Evolutionary conservation across 805 yeast genomes (phyloP).

Genomic region (Saccharomycodes ludwigii): DNA sequence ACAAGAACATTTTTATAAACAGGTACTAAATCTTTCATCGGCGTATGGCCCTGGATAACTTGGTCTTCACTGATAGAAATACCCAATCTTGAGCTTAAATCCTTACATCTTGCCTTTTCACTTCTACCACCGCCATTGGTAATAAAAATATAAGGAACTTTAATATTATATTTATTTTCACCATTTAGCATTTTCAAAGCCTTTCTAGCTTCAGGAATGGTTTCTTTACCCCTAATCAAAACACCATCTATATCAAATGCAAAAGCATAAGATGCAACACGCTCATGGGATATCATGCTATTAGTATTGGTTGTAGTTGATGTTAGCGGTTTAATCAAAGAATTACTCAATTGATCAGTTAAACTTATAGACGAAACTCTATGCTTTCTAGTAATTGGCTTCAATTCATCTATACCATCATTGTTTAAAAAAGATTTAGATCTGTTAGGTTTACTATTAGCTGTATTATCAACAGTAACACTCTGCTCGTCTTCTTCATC

Average conservation of each 20-base stretch:
- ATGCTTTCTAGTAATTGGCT: conserved; percentile 49
- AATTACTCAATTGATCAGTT: conserved; percentile 56
- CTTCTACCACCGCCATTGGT: conserved; percentile 91
- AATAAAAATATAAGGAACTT: conserved; percentile 72
- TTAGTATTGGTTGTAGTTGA: conserved; percentile 23
- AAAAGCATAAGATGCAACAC: conserved; percentile 77
- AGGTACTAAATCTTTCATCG: conserved; percentile 72
- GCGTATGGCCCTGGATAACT: conserved; percentile 88
- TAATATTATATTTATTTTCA: conserved; percentile 61
- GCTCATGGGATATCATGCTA: conserved; percentile 47
- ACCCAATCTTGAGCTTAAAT: conserved; percentile 49
- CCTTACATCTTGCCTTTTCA: conserved; percentile 61
- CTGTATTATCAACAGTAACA: neutral
- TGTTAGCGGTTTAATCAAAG: conserved; percentile 17
- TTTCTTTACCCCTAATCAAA: conserved; percentile 70
- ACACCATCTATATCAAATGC: conserved; percentile 94
- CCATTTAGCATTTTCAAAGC: conserved; percentile 69
- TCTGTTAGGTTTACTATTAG: conserved; percentile 6
- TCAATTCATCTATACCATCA: conserved; percentile 59
- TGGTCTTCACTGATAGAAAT: conserved; percentile 59
- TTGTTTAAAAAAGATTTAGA: conserved; percentile 48
- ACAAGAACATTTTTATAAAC: conserved; percentile 64
- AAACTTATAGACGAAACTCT: conserved; percentile 55
- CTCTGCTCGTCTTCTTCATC: neutral
- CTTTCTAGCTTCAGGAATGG: conserved; percentile 67